phyloP scores from a whole-genome alignment of 768 basidiomycete genomes.

The Leucocoprinus leucothites region DNA sequence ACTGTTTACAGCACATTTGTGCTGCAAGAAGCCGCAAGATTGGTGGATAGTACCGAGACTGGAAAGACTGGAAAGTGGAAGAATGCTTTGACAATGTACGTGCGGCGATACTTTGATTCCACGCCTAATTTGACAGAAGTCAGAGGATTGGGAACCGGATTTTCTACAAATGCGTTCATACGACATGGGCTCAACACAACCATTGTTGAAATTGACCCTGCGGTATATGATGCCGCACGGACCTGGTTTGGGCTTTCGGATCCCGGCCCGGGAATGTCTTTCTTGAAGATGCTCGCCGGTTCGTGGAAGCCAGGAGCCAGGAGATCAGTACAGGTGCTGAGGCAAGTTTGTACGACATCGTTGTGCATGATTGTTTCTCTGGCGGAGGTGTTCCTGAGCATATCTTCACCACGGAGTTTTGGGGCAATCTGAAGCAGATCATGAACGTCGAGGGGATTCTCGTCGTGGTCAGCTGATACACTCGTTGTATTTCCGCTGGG shows the following conservation, averaged over 20 bases:
- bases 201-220: constrained; percentile 91
- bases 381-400: constrained; percentile 89
- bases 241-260: constrained; percentile 77
- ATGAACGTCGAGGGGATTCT: constrained; percentile 73
- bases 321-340: constrained; percentile 24
- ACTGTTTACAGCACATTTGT: constrained; percentile 84
- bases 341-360: constrained; percentile 54
- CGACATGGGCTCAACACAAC: constrained; percentile 70
- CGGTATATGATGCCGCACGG: constrained; percentile 80
- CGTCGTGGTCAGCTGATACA: constrained; percentile 61
- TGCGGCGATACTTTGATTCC: not conserved
- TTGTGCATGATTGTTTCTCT: constrained; percentile 92
- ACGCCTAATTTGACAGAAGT: constrained; percentile 4
- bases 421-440: constrained; percentile 61
- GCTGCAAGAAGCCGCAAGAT: constrained; percentile 79
- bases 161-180: constrained; percentile 73
- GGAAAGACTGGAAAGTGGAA: constrained; percentile 34
- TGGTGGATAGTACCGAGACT: constrained; percentile 53
- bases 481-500: not conserved
- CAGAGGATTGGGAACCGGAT: constrained; percentile 88
- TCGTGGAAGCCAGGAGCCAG: constrained; percentile 48
- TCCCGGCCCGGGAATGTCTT: constrained; percentile 59
- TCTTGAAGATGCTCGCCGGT: constrained; percentile 73
- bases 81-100: constrained; percentile 73
- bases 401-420: constrained; percentile 83